Evolutionary conservation across 768 basidiomycete genomes (phyloP).

Genomic region (Auricularia auricula-judae): DNA sequence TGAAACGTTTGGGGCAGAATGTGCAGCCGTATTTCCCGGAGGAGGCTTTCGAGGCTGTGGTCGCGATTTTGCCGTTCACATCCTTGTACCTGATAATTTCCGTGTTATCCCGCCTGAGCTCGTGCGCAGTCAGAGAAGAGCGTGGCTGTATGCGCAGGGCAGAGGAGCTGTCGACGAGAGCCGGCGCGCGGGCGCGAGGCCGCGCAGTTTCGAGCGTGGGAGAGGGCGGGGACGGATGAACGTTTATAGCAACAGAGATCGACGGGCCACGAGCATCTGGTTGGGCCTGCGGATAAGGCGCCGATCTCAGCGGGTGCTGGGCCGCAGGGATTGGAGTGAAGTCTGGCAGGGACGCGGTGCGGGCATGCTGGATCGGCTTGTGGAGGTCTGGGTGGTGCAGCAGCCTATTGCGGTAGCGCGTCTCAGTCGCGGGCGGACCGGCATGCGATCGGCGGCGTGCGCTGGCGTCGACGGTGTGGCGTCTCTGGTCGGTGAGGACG

Average conservation of each 20-base stretch:
- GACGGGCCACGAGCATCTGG: neutral
- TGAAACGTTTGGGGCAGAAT: slow-evolving; percentile 76
- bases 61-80: neutral
- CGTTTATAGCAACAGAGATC: neutral
- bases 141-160: neutral
- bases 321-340: neutral
- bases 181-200: neutral
- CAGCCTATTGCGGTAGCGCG: neutral
- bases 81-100: slow-evolving; percentile 1
- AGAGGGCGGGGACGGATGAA: neutral
- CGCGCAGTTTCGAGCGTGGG: neutral
- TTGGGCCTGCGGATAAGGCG: neutral
- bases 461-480: neutral
- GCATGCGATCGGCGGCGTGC: neutral
- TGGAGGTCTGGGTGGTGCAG: neutral
- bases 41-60: neutral
- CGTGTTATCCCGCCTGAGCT: neutral
- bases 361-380: neutral
- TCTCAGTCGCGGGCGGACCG: neutral
- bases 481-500: neutral
- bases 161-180: neutral
- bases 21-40: slow-evolving; percentile 42
- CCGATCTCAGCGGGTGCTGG: neutral
- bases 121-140: neutral
- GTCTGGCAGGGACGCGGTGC: neutral